phyloP scores from a whole-genome alignment of 2,329 filamentous ascomycete genomes.

The Ceratocystis albifundus region DNA sequence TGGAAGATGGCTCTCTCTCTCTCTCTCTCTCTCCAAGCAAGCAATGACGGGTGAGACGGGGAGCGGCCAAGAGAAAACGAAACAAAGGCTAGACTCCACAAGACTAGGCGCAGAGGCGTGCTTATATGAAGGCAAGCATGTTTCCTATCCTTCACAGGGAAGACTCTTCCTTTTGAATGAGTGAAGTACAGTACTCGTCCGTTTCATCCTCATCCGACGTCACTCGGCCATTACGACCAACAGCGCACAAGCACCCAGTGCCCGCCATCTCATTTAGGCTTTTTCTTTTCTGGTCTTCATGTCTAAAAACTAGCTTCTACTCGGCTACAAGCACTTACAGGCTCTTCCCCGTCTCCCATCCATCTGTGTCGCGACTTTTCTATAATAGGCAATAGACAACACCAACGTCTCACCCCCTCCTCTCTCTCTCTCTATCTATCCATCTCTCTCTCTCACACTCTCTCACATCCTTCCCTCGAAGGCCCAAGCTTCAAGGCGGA shows the following conservation, averaged over 20 bases:
- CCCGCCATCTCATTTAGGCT: not conserved
- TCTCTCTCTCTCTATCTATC: too few relatives aligned
- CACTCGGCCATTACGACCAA: not conserved
- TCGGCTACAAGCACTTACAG: not conserved
- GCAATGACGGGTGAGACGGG: too few relatives aligned
- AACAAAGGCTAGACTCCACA: not conserved
- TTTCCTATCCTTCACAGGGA: not conserved
- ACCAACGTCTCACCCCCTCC: too few relatives aligned
- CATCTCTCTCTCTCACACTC: too few relatives aligned
- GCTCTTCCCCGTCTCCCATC: not conserved
- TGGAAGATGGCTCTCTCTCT: too few relatives aligned
- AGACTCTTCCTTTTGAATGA: not conserved
- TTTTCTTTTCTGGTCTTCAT: not conserved
- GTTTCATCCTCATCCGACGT: not conserved
- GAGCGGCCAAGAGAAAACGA: not conserved
- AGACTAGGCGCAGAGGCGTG: not conserved
- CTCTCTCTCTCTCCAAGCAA: too few relatives aligned
- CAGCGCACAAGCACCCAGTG: not conserved
- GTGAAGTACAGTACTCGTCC: not conserved
- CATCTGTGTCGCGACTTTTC: not conserved
- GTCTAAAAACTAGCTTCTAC: not conserved
- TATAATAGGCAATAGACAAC: not conserved
- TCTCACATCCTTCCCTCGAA: too few relatives aligned
- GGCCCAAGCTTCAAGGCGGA: too few relatives aligned
- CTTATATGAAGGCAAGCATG: too few relatives aligned